phyloP scores from a whole-genome alignment of 2,329 filamentous ascomycete species.

The Apiospora rasikravindrae region DNA sequence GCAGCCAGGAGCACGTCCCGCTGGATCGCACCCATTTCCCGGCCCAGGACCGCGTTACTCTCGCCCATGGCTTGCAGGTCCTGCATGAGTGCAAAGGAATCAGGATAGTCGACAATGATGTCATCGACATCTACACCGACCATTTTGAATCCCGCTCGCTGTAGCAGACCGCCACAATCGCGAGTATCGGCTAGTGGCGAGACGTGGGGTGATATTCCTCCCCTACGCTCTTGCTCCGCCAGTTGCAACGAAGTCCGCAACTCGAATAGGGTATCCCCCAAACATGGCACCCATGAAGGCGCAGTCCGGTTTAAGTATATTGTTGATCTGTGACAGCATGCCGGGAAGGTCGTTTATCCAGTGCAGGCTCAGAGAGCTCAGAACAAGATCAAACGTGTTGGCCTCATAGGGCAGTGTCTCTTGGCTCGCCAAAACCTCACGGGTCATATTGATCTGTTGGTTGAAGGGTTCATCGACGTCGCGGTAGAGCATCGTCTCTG shows the following conservation, averaged over 20 bases:
- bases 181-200: constrained; percentile 91
- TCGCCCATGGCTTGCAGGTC: constrained; percentile 98
- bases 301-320: constrained; percentile 83
- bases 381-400: constrained; percentile 83
- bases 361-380: constrained; percentile 89
- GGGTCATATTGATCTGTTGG: constrained; percentile 70
- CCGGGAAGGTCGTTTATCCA: constrained; percentile 98
- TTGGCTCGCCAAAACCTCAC: constrained; percentile 75
- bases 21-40: constrained; percentile 78
- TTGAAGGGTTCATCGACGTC: constrained; percentile 80
- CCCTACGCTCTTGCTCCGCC: constrained; percentile 85
- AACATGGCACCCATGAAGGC: constrained; percentile 97
- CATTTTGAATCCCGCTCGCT: constrained; percentile 90
- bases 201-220: constrained; percentile 90
- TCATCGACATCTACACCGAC: constrained; percentile 97
- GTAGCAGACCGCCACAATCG: constrained; percentile 86
- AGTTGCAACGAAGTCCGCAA: constrained; percentile 91
- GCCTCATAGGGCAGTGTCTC: constrained; percentile 78
- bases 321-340: constrained; percentile 82
- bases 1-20: constrained; percentile 86
- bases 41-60: constrained; percentile 83
- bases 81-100: constrained; percentile 87
- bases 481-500: constrained; percentile 76
- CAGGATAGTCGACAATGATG: constrained; percentile 92
- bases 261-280: constrained; percentile 92